phyloP scores from a whole-genome alignment of 164 flowering plant genomes.

The Malania oleifera region DNA sequence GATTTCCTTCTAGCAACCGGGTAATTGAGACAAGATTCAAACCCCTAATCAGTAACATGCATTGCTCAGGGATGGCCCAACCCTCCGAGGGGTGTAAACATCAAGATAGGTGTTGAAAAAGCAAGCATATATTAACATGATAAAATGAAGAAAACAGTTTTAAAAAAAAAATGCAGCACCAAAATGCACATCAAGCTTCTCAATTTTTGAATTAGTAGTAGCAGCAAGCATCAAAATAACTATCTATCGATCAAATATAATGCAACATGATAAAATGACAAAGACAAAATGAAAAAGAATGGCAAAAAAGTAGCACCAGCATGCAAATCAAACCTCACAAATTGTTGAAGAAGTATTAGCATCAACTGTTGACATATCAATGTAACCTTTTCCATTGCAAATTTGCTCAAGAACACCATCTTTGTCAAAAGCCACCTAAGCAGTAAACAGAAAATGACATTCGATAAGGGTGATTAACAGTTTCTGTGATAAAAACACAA shows the following conservation, averaged over 20 bases:
- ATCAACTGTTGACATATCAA: constrained; percentile 99
- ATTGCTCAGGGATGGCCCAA: too few species aligned
- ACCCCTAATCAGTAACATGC: too few species aligned
- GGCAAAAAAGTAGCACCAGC: neutral
- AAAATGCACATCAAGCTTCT: too few species aligned
- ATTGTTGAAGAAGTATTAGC: constrained; percentile 80
- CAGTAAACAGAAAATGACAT: constrained; percentile 7
- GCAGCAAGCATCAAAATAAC: too few species aligned
- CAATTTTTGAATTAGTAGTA: too few species aligned
- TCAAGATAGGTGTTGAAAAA: too few species aligned
- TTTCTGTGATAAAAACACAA: neutral
- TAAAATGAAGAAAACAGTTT: too few species aligned
- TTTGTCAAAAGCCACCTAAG: constrained; percentile 84
- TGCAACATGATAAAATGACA: neutral
- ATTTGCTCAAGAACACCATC: constrained; percentile 87
- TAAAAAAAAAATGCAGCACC: too few species aligned
- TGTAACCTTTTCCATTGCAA: constrained; percentile 72
- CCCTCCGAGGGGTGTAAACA: too few species aligned
- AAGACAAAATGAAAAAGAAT: neutral
- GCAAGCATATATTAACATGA: too few species aligned
- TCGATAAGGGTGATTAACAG: neutral
- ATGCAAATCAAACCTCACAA: constrained; percentile 48
- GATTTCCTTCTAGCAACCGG: too few species aligned
- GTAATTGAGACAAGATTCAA: too few species aligned
- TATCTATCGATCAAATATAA: neutral